Evolutionary conservation across 108 stramenopile genomes (phyloP), one percentile per base, ranked within the genome.

Genomic region (Epipyxis sp.): DNA sequence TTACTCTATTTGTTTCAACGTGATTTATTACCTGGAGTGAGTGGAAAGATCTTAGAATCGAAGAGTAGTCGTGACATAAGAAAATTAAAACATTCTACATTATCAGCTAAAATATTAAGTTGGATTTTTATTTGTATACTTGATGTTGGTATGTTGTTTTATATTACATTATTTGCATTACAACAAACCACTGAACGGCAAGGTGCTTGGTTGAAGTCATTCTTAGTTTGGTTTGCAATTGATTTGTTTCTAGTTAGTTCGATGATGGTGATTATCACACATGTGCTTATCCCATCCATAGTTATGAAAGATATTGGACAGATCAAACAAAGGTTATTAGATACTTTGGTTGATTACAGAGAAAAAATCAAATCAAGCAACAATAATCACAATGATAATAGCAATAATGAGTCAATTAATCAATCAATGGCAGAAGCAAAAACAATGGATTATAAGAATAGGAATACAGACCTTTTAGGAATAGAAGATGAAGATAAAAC

Each of bases 131-230:
- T 57, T 16, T 20, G 20, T 16, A 20, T 57, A 25, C 54, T 57
- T 16, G 54, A 57, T 57, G 54, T 25, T 57, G 54, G 54, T 25
- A 57, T 57, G 54, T 57, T 57, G 54, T 57, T 57, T 25, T 57
- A 57, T 57, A 25, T 57, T 16, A 20, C 25, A 20, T 57, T 57
- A 57, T 57, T 57, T 25, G 54, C 54, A 20, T 16, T 57, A 25
- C 25, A 16, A 25, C 54, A 57, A 57, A 25, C 16, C 54, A 57
- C 20, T 57, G 20, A 57, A 20, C 16, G 54, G 16, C 54, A 57
- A 25, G 16, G 20, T 20, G 54, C 54, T 16, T 57, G 54, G 54
- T 16, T 16, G 16, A 16, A 57, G 54, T 20, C 20, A 20, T 25
- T 57, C 20, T 16, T 25, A 57, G 54, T 57, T 16, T 57, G 54